Evolutionary conservation across 2,329 filamentous ascomycete species (phyloP), one percentile per base, ranked within the genome.

Genomic region (Fonsecaea pugnacius): DNA sequence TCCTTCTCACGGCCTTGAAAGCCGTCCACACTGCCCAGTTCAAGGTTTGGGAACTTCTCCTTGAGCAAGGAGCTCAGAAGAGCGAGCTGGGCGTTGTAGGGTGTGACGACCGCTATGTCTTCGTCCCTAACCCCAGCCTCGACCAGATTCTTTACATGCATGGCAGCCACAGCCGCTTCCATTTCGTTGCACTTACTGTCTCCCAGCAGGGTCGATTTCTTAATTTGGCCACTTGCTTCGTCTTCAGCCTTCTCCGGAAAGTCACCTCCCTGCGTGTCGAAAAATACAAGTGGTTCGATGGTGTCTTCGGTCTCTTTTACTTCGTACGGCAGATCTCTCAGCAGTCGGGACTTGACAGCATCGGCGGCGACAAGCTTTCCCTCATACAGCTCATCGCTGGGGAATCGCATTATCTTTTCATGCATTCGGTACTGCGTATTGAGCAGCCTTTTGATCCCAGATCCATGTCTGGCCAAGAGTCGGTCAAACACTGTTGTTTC

Each of bases 381-480:
- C 66, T 91, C 91, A 78, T 99, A 99, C 10, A 98, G 83, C 74
- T 94, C 89, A 67, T 91, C 85, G 0, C 94, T 97, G 0, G 95
- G 94, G 72, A 97, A 99, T 6, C 87, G 85, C 93, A 98, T 98
- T 72, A 99, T 98, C 60, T 83, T 87, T 73, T 96, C 90, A 75
- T 99, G 92, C 95, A 99, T 99, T 40, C 95, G 92, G 76, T 99
- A 99, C 78, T 99, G 95, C 4, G 90, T 96, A 3, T 92, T 98
- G 27, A 99, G 85, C 91, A 98, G 96, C 58, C 91, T 84, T 80
- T 98, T 98, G 79, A 99, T 92, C 4, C 82, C 82, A 1, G 87
- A 79, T 0, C 95, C 95, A 74, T 99, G 91, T 16, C 97, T 81
- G 4, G 84, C 83, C 51, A 99, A 83, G 48, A 99, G 83, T 32